These are phyloP conservation scores for Aspergillus awamori DNA, from an alignment of 2,329 filamentous ascomycete genomes.

Conservation along the genomic window DNA sequence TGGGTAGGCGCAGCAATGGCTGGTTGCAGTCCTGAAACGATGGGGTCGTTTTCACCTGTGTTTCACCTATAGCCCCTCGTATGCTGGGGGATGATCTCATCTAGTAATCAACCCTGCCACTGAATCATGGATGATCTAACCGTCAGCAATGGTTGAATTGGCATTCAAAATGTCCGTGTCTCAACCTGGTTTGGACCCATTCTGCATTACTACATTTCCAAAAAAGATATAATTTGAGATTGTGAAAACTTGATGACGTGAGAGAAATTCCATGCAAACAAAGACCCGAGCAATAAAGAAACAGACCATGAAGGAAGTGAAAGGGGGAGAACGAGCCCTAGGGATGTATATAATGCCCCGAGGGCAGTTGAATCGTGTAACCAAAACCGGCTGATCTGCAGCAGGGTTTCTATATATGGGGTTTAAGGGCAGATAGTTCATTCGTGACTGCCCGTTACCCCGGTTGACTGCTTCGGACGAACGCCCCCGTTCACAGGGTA, in stretches of 20 bases:
- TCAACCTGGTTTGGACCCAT: not conserved
- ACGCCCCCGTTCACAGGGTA: slow-evolving; percentile 7
- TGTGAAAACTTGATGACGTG: not conserved
- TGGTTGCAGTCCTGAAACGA: slow-evolving; percentile 21
- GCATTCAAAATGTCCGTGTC: not conserved
- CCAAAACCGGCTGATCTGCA: slow-evolving; percentile 8
- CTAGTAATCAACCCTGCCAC: not conserved
- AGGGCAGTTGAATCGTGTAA: not conserved
- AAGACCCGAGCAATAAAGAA: not conserved
- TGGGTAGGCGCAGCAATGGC: slow-evolving; percentile 28
- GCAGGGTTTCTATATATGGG: slow-evolving; percentile 13
- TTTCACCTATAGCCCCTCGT: slow-evolving; percentile 5
- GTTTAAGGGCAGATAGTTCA: not conserved
- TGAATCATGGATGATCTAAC: not conserved
- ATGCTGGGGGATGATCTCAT: slow-evolving; percentile 9
- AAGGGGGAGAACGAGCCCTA: not conserved
- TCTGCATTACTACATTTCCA: slow-evolving; percentile 1
- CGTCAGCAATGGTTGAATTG: not conserved
- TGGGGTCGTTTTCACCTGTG: slow-evolving; percentile 4
- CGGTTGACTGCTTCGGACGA: slow-evolving; percentile 11
- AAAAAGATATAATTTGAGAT: slow-evolving; percentile 4
- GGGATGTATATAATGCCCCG: not conserved
- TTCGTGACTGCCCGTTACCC: slow-evolving; percentile 7
- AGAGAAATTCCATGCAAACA: not conserved
- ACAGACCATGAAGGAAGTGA: not conserved